Base-by-base conservation (phyloP, 129 eudicot genomes). In the Kitagawia praeruptora region DNA sequence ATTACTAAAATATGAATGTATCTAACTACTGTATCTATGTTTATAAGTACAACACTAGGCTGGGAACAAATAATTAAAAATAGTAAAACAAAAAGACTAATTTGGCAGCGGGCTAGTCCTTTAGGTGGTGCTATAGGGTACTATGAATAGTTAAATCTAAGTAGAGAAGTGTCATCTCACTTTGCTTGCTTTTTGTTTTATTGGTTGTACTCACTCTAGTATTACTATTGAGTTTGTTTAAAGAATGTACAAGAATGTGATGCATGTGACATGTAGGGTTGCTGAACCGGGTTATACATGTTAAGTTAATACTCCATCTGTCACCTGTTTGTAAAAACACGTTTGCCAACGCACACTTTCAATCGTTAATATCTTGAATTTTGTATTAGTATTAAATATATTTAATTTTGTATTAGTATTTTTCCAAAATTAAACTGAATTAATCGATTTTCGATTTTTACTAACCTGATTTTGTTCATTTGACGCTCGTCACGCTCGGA, bases 101-200 rank as follows among this genome's bases (percentile, higher is more conserved):
- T 54, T 58, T 61, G 69, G 69, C 16, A 61, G 34, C 37, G 31
- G 28, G 69, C 69, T 61, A n/a, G 34, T 61, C 69, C 69, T 8
- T 58, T 61, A 61, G 67, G 31, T 58, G 14, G 4, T 58, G 31
- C 23, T 58, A 58, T 58, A 58, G 75, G 45, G 49, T 21, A 71
- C 37, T 72, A 15, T 34, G 54, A 73, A 38, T 46, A 71, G 75
- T 75, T 66, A 51, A 83, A 74, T 74, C 42, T 76, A 66, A 49
- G 40, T 8, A 23, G 80, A 64, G 77, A 84, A 75, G 56, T 39
- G 77, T 69, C 81, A 67, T 71, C 53, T 82, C 41, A 16, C 44
- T 76, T 56, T 56, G 69, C 8, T 82, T 66, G 19, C 48, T 44
- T 74, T 47, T 78, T 47, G 10, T 48, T 44, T 27, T 23, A 71